A percentile compares a stretch with the other conserved stretches of the same genome.
Evolutionary conservation across 768 basidiomycete species (phyloP).

Genomic region (Suillus fuscotomentosus): DNA sequence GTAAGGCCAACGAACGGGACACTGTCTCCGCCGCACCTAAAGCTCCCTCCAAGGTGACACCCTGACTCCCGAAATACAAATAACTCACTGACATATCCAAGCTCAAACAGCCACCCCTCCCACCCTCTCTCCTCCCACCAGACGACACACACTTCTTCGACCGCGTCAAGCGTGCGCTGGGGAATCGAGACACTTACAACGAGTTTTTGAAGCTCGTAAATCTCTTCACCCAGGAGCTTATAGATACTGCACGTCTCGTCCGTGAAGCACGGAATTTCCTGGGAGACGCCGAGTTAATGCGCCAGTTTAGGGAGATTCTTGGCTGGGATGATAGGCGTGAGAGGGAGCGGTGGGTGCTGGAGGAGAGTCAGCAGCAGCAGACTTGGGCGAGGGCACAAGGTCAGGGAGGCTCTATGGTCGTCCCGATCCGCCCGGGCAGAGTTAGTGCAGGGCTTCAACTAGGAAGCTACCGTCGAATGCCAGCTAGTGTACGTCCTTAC

Average conservation of each 20-base stretch:
- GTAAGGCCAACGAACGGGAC: slow-evolving; percentile 47
- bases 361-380: slow-evolving; percentile 43
- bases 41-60: background rate
- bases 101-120: slow-evolving; percentile 21
- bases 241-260: slow-evolving; percentile 82
- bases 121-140: slow-evolving; percentile 19
- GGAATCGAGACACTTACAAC: slow-evolving; percentile 77
- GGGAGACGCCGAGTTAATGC: slow-evolving; percentile 76
- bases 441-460: slow-evolving; percentile 70
- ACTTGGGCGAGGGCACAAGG: slow-evolving; percentile 53
- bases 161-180: slow-evolving; percentile 72
- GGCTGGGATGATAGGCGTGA: slow-evolving; percentile 83
- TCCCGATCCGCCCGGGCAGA: slow-evolving; percentile 47
- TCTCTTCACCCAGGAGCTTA: slow-evolving; percentile 91
- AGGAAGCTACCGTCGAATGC: slow-evolving; percentile 89
- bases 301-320: slow-evolving; percentile 80
- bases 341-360: slow-evolving; percentile 48
- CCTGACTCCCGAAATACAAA: background rate
- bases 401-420: slow-evolving; percentile 33
- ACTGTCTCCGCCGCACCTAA: background rate
- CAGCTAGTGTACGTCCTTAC: slow-evolving; percentile 61
- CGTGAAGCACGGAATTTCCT: slow-evolving; percentile 77
- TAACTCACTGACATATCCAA: slow-evolving; percentile 7
- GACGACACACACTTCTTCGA: slow-evolving; percentile 89
- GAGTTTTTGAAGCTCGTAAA: slow-evolving; percentile 96